phyloP scores from a whole-genome alignment of 2,329 filamentous ascomycete genomes.

The Colletotrichum sp. region DNA sequence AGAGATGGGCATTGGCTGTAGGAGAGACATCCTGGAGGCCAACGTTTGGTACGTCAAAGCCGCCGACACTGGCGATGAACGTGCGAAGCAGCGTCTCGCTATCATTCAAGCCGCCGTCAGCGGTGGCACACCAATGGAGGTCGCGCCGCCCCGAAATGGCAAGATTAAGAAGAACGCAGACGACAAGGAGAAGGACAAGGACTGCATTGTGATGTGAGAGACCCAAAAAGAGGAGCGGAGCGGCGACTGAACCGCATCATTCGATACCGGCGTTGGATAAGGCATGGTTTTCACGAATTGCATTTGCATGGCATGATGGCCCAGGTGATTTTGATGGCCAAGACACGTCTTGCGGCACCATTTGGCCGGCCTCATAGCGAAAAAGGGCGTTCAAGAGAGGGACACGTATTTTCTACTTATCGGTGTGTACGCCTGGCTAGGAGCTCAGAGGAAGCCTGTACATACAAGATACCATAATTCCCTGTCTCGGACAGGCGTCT shows the following conservation, averaged over 20 bases:
- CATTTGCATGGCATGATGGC: conserved; percentile 17
- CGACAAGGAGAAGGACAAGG: conserved; percentile 63
- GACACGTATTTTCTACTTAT: not conserved
- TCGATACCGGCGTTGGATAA: conserved; percentile 8
- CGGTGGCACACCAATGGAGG: conserved; percentile 62
- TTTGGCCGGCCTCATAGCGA: not conserved
- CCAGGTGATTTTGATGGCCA: not conserved
- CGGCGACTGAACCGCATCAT: not conserved
- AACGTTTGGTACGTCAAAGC: conserved; percentile 99
- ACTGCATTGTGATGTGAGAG: conserved; percentile 64
- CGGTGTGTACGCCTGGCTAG: not conserved
- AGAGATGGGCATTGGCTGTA: conserved; percentile 97
- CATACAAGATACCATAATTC: conserved; percentile 24
- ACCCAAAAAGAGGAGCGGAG: not conserved
- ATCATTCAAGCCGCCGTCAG: conserved; percentile 85
- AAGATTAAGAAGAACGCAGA: conserved; percentile 57
- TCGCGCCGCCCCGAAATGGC: conserved; percentile 53
- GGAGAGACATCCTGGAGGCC: conserved; percentile 91
- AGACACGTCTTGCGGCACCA: not conserved
- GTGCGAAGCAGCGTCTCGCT: conserved; percentile 84
- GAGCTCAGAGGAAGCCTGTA: conserved; percentile 10
- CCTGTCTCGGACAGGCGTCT: conserved; percentile 20
- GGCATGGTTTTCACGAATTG: conserved; percentile 7
- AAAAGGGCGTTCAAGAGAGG: conserved; percentile 9
- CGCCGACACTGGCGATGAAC: conserved; percentile 88